phyloP scores from a whole-genome alignment of 768 basidiomycete genomes.

The Neoboletus subvelutipes region DNA sequence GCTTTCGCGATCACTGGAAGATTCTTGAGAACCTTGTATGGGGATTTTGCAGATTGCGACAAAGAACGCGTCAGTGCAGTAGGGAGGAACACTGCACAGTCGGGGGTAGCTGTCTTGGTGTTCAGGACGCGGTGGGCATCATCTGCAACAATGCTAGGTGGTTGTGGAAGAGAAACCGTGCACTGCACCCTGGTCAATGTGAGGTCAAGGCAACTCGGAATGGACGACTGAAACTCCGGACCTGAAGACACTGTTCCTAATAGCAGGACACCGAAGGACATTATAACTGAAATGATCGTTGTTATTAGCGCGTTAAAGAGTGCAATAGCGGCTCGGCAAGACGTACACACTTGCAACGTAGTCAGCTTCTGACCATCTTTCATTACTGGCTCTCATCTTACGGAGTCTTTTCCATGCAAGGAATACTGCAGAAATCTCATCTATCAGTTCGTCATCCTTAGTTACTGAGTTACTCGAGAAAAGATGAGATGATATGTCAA shows the following conservation, averaged over 20 bases:
- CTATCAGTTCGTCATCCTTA: constrained; percentile 28
- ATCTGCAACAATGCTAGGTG: constrained; percentile 30
- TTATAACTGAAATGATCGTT: constrained; percentile 40
- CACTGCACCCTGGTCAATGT: constrained; percentile 43
- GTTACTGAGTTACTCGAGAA: constrained; percentile 35
- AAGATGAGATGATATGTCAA: constrained; percentile 35
- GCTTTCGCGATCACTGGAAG: constrained; percentile 36
- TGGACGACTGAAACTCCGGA: constrained; percentile 20
- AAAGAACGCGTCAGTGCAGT: constrained; percentile 37
- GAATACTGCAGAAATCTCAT: constrained; percentile 42
- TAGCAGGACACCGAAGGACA: constrained; percentile 46
- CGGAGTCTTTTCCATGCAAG: constrained; percentile 45
- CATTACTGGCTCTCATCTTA: constrained; percentile 43
- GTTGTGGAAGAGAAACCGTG: constrained; percentile 48
- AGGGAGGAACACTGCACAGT: constrained; percentile 49
- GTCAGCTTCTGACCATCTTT: constrained; percentile 55
- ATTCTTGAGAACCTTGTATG: constrained; percentile 47
- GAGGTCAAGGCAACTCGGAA: constrained; percentile 2
- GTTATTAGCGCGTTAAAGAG: neutral
- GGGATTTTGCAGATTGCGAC: constrained; percentile 44
- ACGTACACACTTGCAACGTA: constrained; percentile 55
- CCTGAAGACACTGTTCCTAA: constrained; percentile 44
- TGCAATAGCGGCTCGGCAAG: neutral
- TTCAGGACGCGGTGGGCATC: constrained; percentile 40
- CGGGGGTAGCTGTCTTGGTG: constrained; percentile 48